These are phyloP conservation scores for Immersiella caudata DNA, from an alignment of 495 filamentous ascomycete genomes.

Conservation along the genomic window DNA sequence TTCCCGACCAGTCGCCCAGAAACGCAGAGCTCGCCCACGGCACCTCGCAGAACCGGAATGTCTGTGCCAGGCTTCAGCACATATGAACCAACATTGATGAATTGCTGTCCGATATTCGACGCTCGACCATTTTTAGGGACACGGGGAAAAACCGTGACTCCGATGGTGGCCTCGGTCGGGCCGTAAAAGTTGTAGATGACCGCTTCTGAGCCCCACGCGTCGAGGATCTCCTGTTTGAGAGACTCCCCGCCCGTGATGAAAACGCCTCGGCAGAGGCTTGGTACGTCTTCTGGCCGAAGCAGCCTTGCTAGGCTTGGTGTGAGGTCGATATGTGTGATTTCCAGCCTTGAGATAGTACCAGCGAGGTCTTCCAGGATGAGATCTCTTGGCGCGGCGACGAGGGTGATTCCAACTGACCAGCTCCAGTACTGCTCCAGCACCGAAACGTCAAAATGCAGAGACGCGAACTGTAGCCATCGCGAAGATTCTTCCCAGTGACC, in stretches of 20 bases:
- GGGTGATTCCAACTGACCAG: conserved; percentile 81
- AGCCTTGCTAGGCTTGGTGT: conserved; percentile 68
- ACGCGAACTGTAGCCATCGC: conserved; percentile 84
- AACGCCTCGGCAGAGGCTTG: conserved; percentile 66
- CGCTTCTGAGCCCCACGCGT: conserved; percentile 63
- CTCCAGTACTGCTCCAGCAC: conserved; percentile 89
- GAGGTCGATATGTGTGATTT: conserved; percentile 85
- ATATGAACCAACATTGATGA: conserved; percentile 79
- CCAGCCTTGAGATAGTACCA: conserved; percentile 64
- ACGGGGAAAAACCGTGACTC: conserved; percentile 75
- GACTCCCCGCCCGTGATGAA: conserved; percentile 79
- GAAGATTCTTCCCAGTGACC: conserved; percentile 70
- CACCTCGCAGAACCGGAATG: conserved; percentile 73
- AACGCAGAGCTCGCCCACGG: conserved; percentile 83
- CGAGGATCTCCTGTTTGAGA: conserved; percentile 71
- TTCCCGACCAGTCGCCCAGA: conserved; percentile 84
- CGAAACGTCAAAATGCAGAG: conserved; percentile 86
- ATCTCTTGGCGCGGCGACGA: conserved; percentile 76
- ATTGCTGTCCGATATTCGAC: conserved; percentile 83
- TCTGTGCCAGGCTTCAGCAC: conserved; percentile 72
- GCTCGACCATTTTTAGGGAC: conserved; percentile 72
- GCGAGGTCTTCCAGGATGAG: conserved; percentile 76
- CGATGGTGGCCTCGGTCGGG: conserved; percentile 89
- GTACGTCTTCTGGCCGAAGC: conserved; percentile 67
- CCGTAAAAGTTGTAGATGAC: conserved; percentile 81